Evolutionary conservation across 176 grass and related monocot species (phyloP).

Genomic region (Avena eriantha): DNA sequence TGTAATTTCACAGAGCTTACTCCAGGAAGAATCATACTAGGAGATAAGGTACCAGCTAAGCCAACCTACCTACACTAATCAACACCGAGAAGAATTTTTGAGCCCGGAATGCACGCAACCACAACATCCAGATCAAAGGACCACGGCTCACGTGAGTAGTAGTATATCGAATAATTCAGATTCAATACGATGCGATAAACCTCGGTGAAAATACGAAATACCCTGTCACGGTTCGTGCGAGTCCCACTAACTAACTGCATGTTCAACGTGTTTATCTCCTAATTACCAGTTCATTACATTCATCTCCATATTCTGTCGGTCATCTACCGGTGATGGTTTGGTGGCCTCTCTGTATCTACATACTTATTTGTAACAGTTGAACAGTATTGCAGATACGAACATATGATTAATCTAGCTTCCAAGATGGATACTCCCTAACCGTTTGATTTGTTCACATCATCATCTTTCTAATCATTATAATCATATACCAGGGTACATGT

Average conservation of each 20-base stretch:
- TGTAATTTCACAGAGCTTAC: not conserved
- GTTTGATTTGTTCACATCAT: slow-evolving; percentile 39
- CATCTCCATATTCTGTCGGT: slow-evolving; percentile 27
- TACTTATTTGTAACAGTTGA: not conserved
- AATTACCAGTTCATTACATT: not conserved
- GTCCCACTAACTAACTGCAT: not conserved
- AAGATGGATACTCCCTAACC: slow-evolving; percentile 47
- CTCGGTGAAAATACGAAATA: not conserved
- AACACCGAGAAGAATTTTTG: slow-evolving; percentile 15
- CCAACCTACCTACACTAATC: slow-evolving; percentile 29
- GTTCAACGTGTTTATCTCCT: not conserved
- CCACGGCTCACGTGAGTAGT: slow-evolving; percentile 38
- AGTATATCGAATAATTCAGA: slow-evolving; percentile 4
- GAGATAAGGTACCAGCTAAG: slow-evolving; percentile 46
- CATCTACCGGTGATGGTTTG: slow-evolving; percentile 32
- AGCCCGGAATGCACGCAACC: slow-evolving; percentile 53
- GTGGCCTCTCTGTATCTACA: slow-evolving; percentile 36
- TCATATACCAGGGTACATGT: slow-evolving; percentile 27
- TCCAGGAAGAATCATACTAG: slow-evolving; percentile 24
- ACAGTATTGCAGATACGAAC: not conserved
- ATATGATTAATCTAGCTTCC: not conserved
- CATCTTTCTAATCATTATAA: slow-evolving; percentile 1
- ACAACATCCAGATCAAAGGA: slow-evolving; percentile 28
- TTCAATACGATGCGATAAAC: slow-evolving; percentile 1
- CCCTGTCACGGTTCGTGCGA: not conserved